Evolutionary conservation across 208 protist species (phyloP), one percentile per base, ranked within the genome.

Genomic region (Acanthamoeba polyphaga): DNA sequence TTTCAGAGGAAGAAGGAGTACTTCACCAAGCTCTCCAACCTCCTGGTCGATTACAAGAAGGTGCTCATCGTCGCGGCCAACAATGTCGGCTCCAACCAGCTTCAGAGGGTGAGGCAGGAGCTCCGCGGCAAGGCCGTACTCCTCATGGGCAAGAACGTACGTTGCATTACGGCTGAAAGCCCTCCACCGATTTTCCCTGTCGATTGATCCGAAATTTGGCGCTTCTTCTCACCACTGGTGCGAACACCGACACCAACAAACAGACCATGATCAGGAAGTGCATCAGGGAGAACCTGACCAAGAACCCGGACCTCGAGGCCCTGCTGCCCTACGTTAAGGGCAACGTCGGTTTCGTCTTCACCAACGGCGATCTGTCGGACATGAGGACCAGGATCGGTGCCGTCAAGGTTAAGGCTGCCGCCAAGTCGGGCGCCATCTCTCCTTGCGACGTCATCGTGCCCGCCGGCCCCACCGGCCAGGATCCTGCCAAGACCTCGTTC

Each of bases 301-400:
- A 89, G 55, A 97, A 97, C 93, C 92, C 95, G 43, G 87, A 96
- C 9, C 49, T 99, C 46, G 95, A 97, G 49, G 60, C 94, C 6
- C 95, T 99, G 0, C 58, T 98, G 8, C 88, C 95, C n/a, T 66
- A 98, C 85, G 95, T 99, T 88, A 98, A 97, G 85, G 97, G 97
- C 80, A 99, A 99, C 98, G 97, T 99, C 78, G 99, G 99, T 92
- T 98, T 99, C 95, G 97, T 99, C 92, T 99, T 99, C 98, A 99
- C 99, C 94, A 99, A 99, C 91, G 98, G 98, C 60, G 99, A 99
- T 49, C 97, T 99, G 43, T 51, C 94, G 64, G 97, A 97, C 5
- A 97, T 99, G 94, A 97, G 97, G 7, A 95, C 97, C 0, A 95
- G 66, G 49, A 84, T 93, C 58, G 96, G 94, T 95, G 95, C 98